Percentiles rank a stretch among this genome's conserved stretches.
These are phyloP conservation scores for Ophiorrhiza pumila DNA, from an alignment of 257 asterid genomes.

Conservation along the genomic window DNA sequence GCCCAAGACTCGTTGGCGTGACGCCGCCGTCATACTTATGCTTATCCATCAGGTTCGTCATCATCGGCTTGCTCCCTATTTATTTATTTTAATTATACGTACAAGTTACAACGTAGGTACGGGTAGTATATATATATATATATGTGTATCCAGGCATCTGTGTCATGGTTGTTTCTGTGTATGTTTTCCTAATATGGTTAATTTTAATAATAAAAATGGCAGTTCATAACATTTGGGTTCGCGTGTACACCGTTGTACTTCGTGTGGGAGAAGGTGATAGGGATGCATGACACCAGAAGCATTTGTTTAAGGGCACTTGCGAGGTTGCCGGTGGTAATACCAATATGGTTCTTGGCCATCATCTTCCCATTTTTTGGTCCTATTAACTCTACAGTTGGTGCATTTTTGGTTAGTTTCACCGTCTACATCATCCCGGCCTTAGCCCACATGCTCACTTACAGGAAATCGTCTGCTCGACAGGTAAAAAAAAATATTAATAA, in stretches of 20 bases:
- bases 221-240: slow-evolving; percentile 92
- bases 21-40: slow-evolving; percentile 86
- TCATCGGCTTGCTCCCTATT: background rate
- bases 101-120: too few species aligned
- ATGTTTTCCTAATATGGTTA: too few species aligned
- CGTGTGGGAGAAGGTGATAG: slow-evolving; percentile 97
- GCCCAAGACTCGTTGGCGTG: slow-evolving; percentile 68
- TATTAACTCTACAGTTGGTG: slow-evolving; percentile 90
- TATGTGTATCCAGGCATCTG: too few species aligned
- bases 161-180: too few species aligned
- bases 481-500: slow-evolving; percentile 34
- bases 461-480: slow-evolving; percentile 80
- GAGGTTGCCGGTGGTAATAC: slow-evolving; percentile 81
- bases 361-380: slow-evolving; percentile 96
- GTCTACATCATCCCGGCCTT: slow-evolving; percentile 86
- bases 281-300: slow-evolving; percentile 87
- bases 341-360: slow-evolving; percentile 95
- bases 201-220: too few species aligned
- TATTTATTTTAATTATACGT: too few species aligned
- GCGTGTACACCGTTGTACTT: slow-evolving; percentile 93
- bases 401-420: slow-evolving; percentile 89
- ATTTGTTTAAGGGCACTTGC: slow-evolving; percentile 82
- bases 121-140: too few species aligned
- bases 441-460: slow-evolving; percentile 87
- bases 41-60: slow-evolving; percentile 80